Evolutionary conservation across 768 basidiomycete species (phyloP).

Genomic region (Podaxis pistillaris): DNA sequence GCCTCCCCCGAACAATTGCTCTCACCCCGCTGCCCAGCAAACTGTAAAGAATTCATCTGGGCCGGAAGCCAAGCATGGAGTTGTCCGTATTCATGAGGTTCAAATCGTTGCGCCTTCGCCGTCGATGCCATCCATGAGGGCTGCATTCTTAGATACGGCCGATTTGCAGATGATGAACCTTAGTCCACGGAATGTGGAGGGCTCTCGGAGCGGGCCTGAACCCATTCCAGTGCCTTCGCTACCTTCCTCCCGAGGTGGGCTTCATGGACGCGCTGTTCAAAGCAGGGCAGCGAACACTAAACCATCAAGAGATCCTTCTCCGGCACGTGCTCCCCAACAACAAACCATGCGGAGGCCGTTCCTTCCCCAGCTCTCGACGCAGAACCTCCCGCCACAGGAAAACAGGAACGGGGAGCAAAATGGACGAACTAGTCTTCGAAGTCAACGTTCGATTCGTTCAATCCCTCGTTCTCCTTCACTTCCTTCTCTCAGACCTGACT

Average conservation of each 20-base stretch:
- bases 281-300: not conserved
- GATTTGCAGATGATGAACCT: no score
- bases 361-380: not conserved
- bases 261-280: not conserved
- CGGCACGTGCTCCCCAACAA: not conserved
- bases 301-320: not conserved
- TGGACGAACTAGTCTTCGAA: not conserved
- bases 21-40: not conserved
- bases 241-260: not conserved
- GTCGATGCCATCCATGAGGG: constrained; percentile 1
- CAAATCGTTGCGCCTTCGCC: not conserved
- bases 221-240: not conserved
- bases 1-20: not conserved
- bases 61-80: not conserved
- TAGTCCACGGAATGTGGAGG: not conserved
- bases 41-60: not conserved
- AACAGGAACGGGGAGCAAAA: no score
- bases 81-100: not conserved
- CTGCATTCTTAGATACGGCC: not conserved
- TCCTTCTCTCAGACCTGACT: not conserved
- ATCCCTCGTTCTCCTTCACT: constrained; percentile 11
- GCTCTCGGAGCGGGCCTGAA: not conserved
- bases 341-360: not conserved
- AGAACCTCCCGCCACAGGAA: not conserved
- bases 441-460: not conserved